phyloP scores from a whole-genome alignment of 2,329 filamentous ascomycete species.

The Fusarium dimerum region DNA sequence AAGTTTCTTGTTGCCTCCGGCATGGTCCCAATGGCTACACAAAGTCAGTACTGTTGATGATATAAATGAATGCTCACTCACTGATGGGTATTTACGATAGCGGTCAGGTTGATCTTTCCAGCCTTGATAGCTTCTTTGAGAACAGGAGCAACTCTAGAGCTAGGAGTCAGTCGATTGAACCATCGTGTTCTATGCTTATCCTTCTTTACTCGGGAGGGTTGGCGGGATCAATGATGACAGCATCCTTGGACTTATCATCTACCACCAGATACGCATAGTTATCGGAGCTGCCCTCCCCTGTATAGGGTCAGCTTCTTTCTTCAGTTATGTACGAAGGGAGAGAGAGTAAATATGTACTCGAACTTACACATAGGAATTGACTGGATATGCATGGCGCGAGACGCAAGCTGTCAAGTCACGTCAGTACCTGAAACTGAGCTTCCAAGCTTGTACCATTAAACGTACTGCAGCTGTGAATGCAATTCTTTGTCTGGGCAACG shows the following conservation, averaged over 20 bases:
- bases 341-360: neutral
- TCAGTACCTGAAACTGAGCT: slow-evolving; percentile 12
- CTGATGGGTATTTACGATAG: slow-evolving; percentile 97
- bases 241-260: slow-evolving; percentile 76
- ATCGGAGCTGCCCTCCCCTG: slow-evolving; percentile 75
- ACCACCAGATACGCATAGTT: slow-evolving; percentile 86
- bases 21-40: slow-evolving; percentile 85
- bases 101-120: slow-evolving; percentile 78
- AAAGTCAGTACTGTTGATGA: slow-evolving; percentile 2
- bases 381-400: slow-evolving; percentile 73
- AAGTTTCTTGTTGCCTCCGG: slow-evolving; percentile 84
- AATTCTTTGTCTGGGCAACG: slow-evolving; percentile 35
- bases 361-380: slow-evolving; percentile 87
- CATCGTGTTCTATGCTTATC: neutral
- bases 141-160: slow-evolving; percentile 56
- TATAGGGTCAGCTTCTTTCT: slow-evolving; percentile 10
- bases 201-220: slow-evolving; percentile 69
- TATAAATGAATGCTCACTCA: slow-evolving; percentile 47
- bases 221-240: slow-evolving; percentile 78
- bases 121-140: slow-evolving; percentile 72
- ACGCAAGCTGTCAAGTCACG: slow-evolving; percentile 11
- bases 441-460: neutral
- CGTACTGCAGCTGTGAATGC: slow-evolving; percentile 3
- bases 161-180: neutral
- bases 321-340: too few species aligned